Percentiles rank a stretch among this genome's conserved stretches.
Evolutionary conservation across 352 stramenopile species (phyloP).

Genomic region (Thraustochytrium striatum): DNA sequence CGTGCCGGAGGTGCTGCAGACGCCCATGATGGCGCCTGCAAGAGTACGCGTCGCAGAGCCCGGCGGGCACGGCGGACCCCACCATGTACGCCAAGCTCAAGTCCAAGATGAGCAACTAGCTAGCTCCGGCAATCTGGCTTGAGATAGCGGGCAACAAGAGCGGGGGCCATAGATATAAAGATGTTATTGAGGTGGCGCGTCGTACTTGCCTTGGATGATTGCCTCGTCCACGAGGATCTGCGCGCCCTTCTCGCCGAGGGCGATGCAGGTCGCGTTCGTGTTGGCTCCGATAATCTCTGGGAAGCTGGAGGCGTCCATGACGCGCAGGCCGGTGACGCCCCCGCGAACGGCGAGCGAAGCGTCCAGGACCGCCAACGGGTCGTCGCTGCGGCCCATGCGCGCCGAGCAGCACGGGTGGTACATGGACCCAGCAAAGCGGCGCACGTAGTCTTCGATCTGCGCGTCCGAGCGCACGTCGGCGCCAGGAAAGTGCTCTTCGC

Average conservation of each 20-base stretch:
- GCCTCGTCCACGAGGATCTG: not conserved
- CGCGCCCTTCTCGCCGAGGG: conserved; percentile 30
- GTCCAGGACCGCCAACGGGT: conserved; percentile 68
- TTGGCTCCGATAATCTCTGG: conserved; percentile 88
- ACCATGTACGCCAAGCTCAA: conserved; percentile 64
- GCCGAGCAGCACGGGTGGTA: conserved; percentile 21
- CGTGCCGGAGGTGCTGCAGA: conserved; percentile 72
- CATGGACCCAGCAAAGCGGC: conserved; percentile 33
- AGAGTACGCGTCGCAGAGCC: conserved; percentile 76
- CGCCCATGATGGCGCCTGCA: conserved; percentile 81
- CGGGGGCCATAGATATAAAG: not conserved
- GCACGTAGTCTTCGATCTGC: conserved; percentile 36
- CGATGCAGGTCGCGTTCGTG: conserved; percentile 67
- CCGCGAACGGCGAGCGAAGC: conserved; percentile 69
- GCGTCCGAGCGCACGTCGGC: conserved; percentile 19
- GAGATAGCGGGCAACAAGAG: too few relatives aligned
- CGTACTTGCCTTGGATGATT: not conserved
- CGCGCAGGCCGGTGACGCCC: conserved; percentile 73
- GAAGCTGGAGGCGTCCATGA: conserved; percentile 88
- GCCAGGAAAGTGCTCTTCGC: conserved; percentile 25
- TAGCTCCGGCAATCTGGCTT: too few relatives aligned
- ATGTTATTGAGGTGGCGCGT: not conserved
- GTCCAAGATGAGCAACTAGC: conserved; percentile 53
- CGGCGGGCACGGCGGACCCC: conserved; percentile 77
- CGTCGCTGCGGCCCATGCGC: conserved; percentile 6